Evolutionary conservation across 768 basidiomycete species (phyloP).

Genomic region (Suillus variegatus): DNA sequence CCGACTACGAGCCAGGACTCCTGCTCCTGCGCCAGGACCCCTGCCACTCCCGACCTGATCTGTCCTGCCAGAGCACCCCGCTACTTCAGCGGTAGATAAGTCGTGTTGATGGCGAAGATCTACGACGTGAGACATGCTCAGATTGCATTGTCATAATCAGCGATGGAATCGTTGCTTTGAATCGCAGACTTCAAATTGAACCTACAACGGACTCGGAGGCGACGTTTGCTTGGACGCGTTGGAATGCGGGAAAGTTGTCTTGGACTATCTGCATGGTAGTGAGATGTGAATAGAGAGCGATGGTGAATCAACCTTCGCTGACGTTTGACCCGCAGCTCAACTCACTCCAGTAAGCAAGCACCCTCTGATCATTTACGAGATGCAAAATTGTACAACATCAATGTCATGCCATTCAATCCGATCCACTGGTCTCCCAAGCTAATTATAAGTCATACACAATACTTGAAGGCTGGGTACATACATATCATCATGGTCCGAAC

Average conservation of each 20-base stretch:
- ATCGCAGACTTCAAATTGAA: neutral
- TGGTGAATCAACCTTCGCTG: neutral
- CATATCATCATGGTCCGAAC: constrained; percentile 17
- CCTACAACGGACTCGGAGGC: neutral
- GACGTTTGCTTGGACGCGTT: neutral
- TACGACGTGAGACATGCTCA: neutral
- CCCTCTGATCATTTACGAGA: neutral
- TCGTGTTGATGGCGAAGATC: neutral
- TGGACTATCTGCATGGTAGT: neutral
- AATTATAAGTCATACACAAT: constrained; percentile 11
- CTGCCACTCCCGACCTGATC: too few species aligned
- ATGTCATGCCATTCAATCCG: neutral
- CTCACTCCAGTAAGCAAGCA: neutral
- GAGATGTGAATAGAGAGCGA: neutral
- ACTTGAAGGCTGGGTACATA: constrained; percentile 20
- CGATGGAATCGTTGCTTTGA: neutral
- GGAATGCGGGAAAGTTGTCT: neutral
- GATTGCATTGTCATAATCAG: neutral
- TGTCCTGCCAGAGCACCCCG: too few species aligned
- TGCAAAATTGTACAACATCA: neutral
- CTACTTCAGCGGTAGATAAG: neutral
- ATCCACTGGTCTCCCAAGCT: neutral
- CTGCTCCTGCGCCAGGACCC: too few species aligned
- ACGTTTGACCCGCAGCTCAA: neutral
- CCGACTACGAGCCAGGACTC: too few species aligned